phyloP scores from a whole-genome alignment of 169 alveolate species.

The Plasmodium chabaudi region DNA sequence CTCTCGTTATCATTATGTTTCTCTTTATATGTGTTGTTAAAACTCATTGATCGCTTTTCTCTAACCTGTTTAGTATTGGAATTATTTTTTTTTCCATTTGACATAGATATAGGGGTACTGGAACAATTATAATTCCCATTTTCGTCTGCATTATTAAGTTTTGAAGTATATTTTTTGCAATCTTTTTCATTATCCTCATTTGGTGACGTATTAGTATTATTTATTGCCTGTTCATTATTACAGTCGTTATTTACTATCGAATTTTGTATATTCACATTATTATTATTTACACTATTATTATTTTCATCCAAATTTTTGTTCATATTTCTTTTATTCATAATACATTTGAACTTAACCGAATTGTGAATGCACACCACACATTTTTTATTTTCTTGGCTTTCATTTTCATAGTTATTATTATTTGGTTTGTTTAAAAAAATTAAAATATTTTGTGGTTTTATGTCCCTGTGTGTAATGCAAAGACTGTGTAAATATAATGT shows the following conservation, averaged over 20 bases:
- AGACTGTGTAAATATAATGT: conserved; percentile 95
- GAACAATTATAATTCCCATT: not conserved
- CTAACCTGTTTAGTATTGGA: not conserved
- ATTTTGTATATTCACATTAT: not conserved
- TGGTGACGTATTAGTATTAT: not conserved
- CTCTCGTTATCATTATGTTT: not conserved
- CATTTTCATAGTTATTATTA: not conserved
- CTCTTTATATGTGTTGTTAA: conserved; percentile 7
- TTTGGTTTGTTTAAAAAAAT: conserved; percentile 80
- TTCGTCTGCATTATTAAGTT: too few relatives aligned
- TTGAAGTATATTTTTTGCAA: too few relatives aligned
- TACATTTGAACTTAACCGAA: conserved; percentile 15
- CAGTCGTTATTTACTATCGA: not conserved
- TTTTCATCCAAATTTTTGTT: not conserved
- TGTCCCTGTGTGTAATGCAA: conserved; percentile 98
- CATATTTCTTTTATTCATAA: conserved; percentile 19
- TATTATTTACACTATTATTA: too few relatives aligned
- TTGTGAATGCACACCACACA: conserved; percentile 53
- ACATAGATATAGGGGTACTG: not conserved
- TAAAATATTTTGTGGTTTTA: conserved; percentile 98
- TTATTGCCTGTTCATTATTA: not conserved
- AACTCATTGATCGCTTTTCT: conserved; percentile 18
- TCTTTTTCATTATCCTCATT: not conserved
- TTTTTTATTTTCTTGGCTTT: conserved; percentile 4
- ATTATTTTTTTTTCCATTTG: not conserved